These are phyloP conservation scores for Phytophthora pini DNA, from an alignment of 352 stramenopile genomes.

Conservation along the genomic window DNA sequence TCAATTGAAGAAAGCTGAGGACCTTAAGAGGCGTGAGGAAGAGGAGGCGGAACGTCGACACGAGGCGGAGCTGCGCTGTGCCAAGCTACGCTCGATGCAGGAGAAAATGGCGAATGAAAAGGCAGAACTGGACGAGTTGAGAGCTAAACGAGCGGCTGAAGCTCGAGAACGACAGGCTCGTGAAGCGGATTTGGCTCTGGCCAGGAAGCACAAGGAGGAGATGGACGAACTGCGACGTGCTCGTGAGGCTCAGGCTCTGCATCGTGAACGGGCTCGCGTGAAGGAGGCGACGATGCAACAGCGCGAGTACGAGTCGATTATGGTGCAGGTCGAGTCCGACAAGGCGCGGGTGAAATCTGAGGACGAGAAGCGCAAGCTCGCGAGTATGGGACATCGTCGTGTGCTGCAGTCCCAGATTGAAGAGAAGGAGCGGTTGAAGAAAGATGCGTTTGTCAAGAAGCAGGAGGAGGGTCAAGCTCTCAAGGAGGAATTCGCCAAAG, in stretches of 20 bases:
- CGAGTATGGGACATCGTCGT: constrained; percentile 71
- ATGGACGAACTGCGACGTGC: constrained; percentile 77
- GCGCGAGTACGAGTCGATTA: constrained; percentile 91
- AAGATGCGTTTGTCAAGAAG: constrained; percentile 72
- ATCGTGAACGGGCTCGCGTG: constrained; percentile 72
- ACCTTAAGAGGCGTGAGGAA: constrained; percentile 67
- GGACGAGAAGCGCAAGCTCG: constrained; percentile 70
- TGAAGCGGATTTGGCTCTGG: constrained; percentile 82
- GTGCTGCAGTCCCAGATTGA: constrained; percentile 93
- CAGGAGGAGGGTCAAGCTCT: constrained; percentile 75
- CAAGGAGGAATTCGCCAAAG: constrained; percentile 76
- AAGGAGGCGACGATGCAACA: constrained; percentile 87
- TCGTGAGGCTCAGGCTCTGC: constrained; percentile 71
- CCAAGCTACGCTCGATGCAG: constrained; percentile 81
- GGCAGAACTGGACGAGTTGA: constrained; percentile 92
- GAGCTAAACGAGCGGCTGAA: constrained; percentile 91
- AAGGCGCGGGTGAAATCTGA: constrained; percentile 60
- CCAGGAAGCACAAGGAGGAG: constrained; percentile 88
- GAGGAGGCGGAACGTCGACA: constrained; percentile 70
- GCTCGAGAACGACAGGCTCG: constrained; percentile 87
- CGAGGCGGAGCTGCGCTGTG: constrained; percentile 76
- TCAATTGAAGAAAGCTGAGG: constrained; percentile 77
- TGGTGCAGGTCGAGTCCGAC: constrained; percentile 80
- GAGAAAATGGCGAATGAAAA: constrained; percentile 90
- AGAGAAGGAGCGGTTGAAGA: constrained; percentile 80